Evolutionary conservation across 108 stramenopile genomes (phyloP).

Genomic region (Cylindrotheca fusiformis): DNA sequence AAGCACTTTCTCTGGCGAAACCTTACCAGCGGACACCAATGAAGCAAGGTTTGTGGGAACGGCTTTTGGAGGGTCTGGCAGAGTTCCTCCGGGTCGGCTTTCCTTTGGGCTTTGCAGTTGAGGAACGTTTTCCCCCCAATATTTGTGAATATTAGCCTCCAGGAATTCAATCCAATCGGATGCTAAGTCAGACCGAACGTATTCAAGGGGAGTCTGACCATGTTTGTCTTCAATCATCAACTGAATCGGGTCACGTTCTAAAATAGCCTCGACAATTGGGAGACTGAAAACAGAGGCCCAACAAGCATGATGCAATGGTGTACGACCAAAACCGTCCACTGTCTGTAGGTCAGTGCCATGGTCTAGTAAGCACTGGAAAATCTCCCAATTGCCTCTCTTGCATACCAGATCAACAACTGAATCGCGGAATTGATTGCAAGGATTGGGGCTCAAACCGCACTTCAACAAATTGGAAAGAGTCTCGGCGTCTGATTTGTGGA

Average conservation of each 20-base stretch:
- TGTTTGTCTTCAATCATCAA: constrained; percentile 68
- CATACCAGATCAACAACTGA: constrained; percentile 78
- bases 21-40: constrained; percentile 29
- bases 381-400: constrained; percentile 51
- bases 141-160: constrained; percentile 40
- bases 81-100: constrained; percentile 17
- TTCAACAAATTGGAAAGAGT: constrained; percentile 46
- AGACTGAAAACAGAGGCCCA: constrained; percentile 39
- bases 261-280: constrained; percentile 34
- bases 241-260: constrained; percentile 54
- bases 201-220: constrained; percentile 75
- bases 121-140: constrained; percentile 33
- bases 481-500: constrained; percentile 58
- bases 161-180: constrained; percentile 73
- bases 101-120: constrained; percentile 1
- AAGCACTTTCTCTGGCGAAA: constrained; percentile 28
- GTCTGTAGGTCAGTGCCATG: constrained; percentile 56
- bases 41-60: constrained; percentile 25
- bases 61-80: constrained; percentile 34
- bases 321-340: constrained; percentile 51
- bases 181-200: constrained; percentile 62
- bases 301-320: constrained; percentile 49
- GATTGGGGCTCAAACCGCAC: constrained; percentile 73
- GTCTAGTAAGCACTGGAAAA: constrained; percentile 58
- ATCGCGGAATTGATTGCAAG: constrained; percentile 90